These are phyloP conservation scores for Pyrus bretschneideri DNA, from an alignment of 306 rosid species.

Conservation along the genomic window DNA sequence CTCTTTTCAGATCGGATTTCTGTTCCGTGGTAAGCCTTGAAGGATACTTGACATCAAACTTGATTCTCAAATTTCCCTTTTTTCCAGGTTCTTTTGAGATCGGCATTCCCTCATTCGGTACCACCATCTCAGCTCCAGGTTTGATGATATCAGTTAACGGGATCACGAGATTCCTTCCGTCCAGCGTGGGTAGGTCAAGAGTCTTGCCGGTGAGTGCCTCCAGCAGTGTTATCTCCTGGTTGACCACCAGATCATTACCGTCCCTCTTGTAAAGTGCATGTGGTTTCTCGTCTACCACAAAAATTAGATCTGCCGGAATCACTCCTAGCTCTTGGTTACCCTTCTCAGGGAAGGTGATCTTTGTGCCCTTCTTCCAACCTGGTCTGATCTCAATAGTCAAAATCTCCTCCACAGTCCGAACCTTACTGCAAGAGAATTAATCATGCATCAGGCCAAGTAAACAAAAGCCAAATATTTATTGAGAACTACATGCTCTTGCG, in stretches of 20 bases:
- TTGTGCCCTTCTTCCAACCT: conserved; percentile 98
- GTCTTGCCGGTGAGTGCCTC: conserved; percentile 88
- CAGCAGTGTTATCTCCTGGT: conserved; percentile 74
- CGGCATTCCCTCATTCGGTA: conserved; percentile 92
- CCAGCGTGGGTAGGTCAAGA: conserved; percentile 54
- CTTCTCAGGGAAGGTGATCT: conserved; percentile 82
- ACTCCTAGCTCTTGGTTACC: conserved; percentile 87
- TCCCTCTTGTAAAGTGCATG: conserved; percentile 75
- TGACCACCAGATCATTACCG: conserved; percentile 71
- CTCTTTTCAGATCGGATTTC: conserved; percentile 77
- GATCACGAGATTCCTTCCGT: conserved; percentile 66
- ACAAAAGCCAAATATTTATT: neutral
- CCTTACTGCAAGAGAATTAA: conserved; percentile 50
- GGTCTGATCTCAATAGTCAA: conserved; percentile 80
- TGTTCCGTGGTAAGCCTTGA: conserved; percentile 67
- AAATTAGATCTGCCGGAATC: conserved; percentile 75
- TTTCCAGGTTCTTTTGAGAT: conserved; percentile 78
- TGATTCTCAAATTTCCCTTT: conserved; percentile 79
- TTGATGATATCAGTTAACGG: conserved; percentile 59
- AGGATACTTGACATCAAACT: conserved; percentile 78
- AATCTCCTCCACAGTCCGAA: conserved; percentile 67
- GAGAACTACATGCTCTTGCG: neutral
- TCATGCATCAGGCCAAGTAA: conserved; percentile 9
- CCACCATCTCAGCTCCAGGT: conserved; percentile 57
- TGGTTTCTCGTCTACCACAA: conserved; percentile 88